These are phyloP conservation scores for Diplodia seriata DNA, from an alignment of 2,329 filamentous ascomycete species.

Conservation along the genomic window DNA sequence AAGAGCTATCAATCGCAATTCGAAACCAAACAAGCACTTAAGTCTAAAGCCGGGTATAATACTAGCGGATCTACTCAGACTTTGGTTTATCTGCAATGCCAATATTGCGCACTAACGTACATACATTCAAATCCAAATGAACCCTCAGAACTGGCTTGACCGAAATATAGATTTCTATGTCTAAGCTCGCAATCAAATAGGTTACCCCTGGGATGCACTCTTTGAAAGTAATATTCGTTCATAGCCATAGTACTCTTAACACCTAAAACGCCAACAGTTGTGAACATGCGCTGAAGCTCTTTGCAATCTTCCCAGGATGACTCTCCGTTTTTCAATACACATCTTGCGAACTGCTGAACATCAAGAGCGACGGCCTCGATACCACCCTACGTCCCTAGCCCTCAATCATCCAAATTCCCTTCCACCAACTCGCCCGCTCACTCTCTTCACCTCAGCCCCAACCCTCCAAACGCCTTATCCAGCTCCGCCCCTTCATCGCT, in stretches of 20 bases:
- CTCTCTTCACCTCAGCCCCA: constrained; percentile 58
- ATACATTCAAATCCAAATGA: background rate
- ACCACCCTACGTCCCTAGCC: background rate
- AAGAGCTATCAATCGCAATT: background rate
- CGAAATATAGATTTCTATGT: background rate
- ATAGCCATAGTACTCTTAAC: background rate
- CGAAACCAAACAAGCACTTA: background rate
- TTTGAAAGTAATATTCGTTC: background rate
- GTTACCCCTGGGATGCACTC: background rate
- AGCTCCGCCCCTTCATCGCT: constrained; percentile 67
- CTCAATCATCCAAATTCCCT: background rate
- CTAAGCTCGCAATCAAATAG: background rate
- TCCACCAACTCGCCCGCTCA: background rate
- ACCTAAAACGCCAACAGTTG: background rate
- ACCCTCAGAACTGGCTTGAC: background rate
- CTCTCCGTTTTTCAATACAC: background rate
- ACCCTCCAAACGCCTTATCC: constrained; percentile 69
- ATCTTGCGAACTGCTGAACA: background rate
- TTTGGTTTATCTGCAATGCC: too few species aligned
- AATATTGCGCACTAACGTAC: too few species aligned
- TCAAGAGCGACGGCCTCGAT: too few species aligned
- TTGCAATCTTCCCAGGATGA: background rate
- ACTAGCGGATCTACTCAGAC: background rate
- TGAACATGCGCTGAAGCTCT: background rate
- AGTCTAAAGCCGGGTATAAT: background rate